Base-by-base conservation (phyloP, 495 filamentous ascomycete species). In the Lindgomyces ingoldianus region DNA sequence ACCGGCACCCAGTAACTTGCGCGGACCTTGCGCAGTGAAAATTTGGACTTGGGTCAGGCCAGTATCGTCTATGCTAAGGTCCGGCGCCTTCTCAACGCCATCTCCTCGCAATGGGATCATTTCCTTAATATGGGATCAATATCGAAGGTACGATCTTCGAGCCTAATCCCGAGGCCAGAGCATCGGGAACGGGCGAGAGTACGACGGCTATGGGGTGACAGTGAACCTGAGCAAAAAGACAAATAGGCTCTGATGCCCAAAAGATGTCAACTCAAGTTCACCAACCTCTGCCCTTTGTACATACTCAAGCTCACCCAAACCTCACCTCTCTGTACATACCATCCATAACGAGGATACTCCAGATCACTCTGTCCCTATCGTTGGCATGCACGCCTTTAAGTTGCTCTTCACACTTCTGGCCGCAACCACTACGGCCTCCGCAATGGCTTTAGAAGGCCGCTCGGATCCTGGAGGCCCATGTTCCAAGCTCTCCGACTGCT, bases 391-490 rank as follows among this genome's bases (percentile, higher is more conserved):
- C 22, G 16, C 33, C 39, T 25, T 42, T n/a, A 22, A n/a, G 25
- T 1, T 30, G 18, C 30, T 56, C 30, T 22, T 56, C 30, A 18
- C 52, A 39, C 30, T 56, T 19, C 12, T 56, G 8, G 18, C 52
- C 27, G 22, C 52, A 2, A n/a, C 8, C 14, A 11, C 33, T 29
- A 21, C 52, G 12, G 6, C 30, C 18, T 25, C 52, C 33, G 39
- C 22, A 4, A 12, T 45, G 4, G 19, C 52, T 24, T 30, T 45
- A 4, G 25, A 56, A 56, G 18, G 8, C 4, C 52, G 30, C 29
- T 56, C 52, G 10, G 52, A 56, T 21, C 52, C 52, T 3, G 52
- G 52, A 18, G 52, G 52, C 33, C 52, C 52, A 4, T 56, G 52
- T 19, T 6, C 27, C 14, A n/a, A 19, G 11, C 29, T 21, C 52